Evolutionary conservation across 2,329 filamentous ascomycete species (phyloP), one percentile per base, ranked within the genome.

Genomic region (Claviceps lovelessii): DNA sequence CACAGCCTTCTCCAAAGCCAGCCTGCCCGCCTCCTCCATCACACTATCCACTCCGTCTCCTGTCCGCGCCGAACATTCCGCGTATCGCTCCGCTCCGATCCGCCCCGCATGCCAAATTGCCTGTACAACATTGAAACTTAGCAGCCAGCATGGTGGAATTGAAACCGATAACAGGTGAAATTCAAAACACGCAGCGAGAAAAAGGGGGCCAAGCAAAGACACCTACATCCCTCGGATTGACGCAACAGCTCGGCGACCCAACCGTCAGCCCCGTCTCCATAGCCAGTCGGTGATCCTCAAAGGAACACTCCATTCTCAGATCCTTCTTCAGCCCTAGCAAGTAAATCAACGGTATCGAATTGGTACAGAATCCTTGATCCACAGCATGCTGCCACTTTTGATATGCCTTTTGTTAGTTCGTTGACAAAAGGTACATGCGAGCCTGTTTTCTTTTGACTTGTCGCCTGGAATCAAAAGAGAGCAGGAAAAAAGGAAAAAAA

Each of bases 281-380:
- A 8, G 56, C 47, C 33, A 51, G 11, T 39, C 51, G 45, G 44
- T 60, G 57, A 45, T 55, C 53, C 35, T 58, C 56, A 13, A 54
- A 53, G 13, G 46, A 48, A 50, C 60, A 61, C 29, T 55, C 50
- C 23, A 51, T 48, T 9, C 61, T 56, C 0, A 65, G 48, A 44
- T 71, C 68, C 52, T 63, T 69, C 59, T 71, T 71, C 53, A 66
- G 56, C 0, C 69, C 69, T 0, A 71, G 53, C 6, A 71, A 63
- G 35, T 68, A 63, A 3, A 70, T 23, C 9, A 65, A 35, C 4
- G 65, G 67, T 6, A 11, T 57, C 39, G 48, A 56, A 55, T 1
- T 52, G 41, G 47, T n/a, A 28, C 44, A 44, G 44, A 57, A 57
- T 2, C 23, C 42, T 5, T 46, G 45, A 6, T 35, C 35, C 17